Base-by-base conservation (phyloP, 495 filamentous ascomycete species). In the Xylaria castorea region DNA sequence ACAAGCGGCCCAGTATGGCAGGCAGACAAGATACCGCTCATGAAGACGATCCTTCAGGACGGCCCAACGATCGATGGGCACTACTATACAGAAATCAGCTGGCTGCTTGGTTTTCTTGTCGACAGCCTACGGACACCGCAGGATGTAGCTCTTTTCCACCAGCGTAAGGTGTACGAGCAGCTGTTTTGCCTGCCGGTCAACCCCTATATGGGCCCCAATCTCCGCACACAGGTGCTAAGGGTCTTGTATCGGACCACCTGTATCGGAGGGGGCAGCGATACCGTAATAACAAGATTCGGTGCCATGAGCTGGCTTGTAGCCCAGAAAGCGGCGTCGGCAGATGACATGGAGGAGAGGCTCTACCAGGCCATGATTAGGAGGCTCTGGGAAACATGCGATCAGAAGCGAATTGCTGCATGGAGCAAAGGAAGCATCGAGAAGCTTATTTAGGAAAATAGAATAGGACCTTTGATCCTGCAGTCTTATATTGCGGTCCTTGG, bases 131-230 rank as follows among this genome's bases (percentile, higher is more conserved):
- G 82, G 5, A 82, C 82, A 7, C 73, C 80, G 3, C 73, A 73
- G 82, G 96, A 98, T 77, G 86, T 98, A 80, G 88, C 92, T 22
- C 85, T 96, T n/a, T 96, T 95, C 81, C 91, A 94, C 67, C 90
- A 90, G 63, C 88, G 92, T 51, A 90, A 91, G 60, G 86, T 97
- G 14, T 92, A 97, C 70, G 94, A 97, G 81, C 88, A 90, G 66
- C 76, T 97, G 30, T 87, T 97, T 51, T 87, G 88, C 2, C 82
- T 95, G 58, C 92, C 92, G 66, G 86, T 84, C 53, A 93, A 92
- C 11, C 88, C 91, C 0, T 90, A 89, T 65, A 84, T 92, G 72
- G 82, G 86, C 27, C 81, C 84, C 18, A 83, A 85, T 20, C 81
- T 90, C 25, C 88, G 88, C 74, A 89, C 89, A 55, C 92, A 92